Evolutionary conservation across 805 yeast species (phyloP), one percentile per base, ranked within the genome.

Genomic region (Naumovozyma castellii): DNA sequence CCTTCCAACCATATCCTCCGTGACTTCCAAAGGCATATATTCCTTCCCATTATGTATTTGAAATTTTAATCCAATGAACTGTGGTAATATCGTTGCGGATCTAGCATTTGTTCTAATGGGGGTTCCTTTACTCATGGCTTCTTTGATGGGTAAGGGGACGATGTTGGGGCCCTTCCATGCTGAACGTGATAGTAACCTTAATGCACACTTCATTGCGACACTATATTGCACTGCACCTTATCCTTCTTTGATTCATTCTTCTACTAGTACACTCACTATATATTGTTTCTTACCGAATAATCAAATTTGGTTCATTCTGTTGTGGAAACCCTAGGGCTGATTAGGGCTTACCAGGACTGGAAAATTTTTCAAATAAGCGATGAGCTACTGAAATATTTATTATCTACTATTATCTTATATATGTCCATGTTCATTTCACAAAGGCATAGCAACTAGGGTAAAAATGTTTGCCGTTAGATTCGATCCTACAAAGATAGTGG

Each of bases 61-160:
- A 62, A 92, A 92, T 52, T 79, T 82, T 41, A 92, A 69, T 3
- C 98, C 98, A 27, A 92, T 95, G 64, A 92, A 90, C 59, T 86
- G 94, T 16, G 98, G 98, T 37, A 92, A 67, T 40, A 92, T 84
- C 15, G 97, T 92, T 57, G 97, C 92, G 28, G 90, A 69, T 60
- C 98, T 76, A 33, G 97, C 96, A 53, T 87, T 85, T n/a, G 98
- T 92, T 66, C 96, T 74, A 45, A 92, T 84, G 3, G 97, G 95
- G 2, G 84, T 73, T 15, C 84, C 84, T 39, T 79, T 79, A 47
- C 77, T 76, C 44, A 79, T 66, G 25, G 97, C 97, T 49, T 85
- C 80, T 30, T 81, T 80, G 32, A 92, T 73, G n/a, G 97, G 97
- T 28, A 92, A 72, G 3, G 97, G 96, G 17, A 90, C 97, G 45